Evolutionary conservation across 176 grass and related monocot species (phyloP).

Genomic region (Tillandsia leiboldiana): DNA sequence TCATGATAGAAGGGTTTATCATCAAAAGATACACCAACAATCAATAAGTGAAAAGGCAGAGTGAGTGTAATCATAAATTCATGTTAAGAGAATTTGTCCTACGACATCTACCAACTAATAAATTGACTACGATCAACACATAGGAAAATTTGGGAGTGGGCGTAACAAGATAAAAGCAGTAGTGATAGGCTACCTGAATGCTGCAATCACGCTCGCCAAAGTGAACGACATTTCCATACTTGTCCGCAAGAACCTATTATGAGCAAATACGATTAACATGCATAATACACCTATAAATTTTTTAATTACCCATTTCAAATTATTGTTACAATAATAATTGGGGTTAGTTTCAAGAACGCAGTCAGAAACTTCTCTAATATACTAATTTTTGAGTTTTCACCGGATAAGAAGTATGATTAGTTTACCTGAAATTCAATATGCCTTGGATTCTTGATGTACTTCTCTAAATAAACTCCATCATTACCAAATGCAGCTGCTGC

Average conservation of each 20-base stretch:
- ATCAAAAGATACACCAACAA: neutral
- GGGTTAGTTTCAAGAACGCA: neutral
- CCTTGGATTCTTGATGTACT: conserved; percentile 48
- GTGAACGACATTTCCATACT: conserved; percentile 44
- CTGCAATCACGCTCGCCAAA: conserved; percentile 52
- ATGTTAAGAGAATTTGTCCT: neutral
- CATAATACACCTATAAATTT: too few species aligned
- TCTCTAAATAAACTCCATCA: conserved; percentile 56
- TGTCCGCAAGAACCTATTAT: conserved; percentile 41
- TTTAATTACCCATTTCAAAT: too few species aligned
- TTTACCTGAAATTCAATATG: conserved; percentile 51
- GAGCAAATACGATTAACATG: neutral
- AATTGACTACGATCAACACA: neutral
- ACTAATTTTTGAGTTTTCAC: too few species aligned
- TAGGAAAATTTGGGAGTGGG: neutral
- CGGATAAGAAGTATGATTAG: too few species aligned
- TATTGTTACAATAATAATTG: too few species aligned
- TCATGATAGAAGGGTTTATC: neutral
- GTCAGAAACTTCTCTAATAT: neutral
- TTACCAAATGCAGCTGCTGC: conserved; percentile 49
- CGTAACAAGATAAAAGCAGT: neutral
- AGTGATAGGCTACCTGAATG: conserved; percentile 28
- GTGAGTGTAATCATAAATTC: neutral
- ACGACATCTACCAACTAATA: neutral
- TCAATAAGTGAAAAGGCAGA: conserved; percentile 12